Evolutionary conservation across 768 basidiomycete genomes (phyloP).

Genomic region (Boletellus ananiceps): DNA sequence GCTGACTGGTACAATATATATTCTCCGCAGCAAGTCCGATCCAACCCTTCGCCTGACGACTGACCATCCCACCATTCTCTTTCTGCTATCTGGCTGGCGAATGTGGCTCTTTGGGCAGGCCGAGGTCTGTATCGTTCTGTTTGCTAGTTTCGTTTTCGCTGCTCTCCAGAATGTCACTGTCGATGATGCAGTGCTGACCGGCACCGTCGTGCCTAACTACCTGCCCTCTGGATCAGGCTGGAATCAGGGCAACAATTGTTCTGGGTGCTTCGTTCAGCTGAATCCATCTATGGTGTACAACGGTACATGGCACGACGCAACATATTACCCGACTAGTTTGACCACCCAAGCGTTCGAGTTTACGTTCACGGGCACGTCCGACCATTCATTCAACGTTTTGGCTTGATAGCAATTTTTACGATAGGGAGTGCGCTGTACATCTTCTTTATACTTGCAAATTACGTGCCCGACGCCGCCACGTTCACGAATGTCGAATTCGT

Average conservation of each 20-base stretch:
- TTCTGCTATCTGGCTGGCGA: neutral
- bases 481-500: slow-evolving; percentile 8
- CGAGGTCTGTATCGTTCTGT: neutral
- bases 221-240: slow-evolving; percentile 3
- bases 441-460: slow-evolving; percentile 14
- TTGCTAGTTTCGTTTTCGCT: neutral
- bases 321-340: neutral
- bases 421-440: slow-evolving; percentile 16
- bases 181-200: slow-evolving; percentile 12
- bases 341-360: slow-evolving; percentile 2
- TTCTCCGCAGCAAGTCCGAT: no score
- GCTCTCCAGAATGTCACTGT: slow-evolving; percentile 11
- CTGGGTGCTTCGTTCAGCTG: neutral
- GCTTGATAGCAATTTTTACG: neutral
- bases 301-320: slow-evolving; percentile 18
- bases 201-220: slow-evolving; percentile 6
- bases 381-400: no score
- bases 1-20: no score
- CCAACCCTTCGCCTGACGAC: no score
- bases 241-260: slow-evolving; percentile 9
- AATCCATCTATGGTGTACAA: slow-evolving; percentile 5
- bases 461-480: neutral
- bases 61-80: neutral
- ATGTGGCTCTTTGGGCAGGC: neutral
- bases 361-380: slow-evolving; percentile 8